Base-by-base conservation (phyloP, 2,329 filamentous ascomycete species). In the Fusarium illudens region DNA sequence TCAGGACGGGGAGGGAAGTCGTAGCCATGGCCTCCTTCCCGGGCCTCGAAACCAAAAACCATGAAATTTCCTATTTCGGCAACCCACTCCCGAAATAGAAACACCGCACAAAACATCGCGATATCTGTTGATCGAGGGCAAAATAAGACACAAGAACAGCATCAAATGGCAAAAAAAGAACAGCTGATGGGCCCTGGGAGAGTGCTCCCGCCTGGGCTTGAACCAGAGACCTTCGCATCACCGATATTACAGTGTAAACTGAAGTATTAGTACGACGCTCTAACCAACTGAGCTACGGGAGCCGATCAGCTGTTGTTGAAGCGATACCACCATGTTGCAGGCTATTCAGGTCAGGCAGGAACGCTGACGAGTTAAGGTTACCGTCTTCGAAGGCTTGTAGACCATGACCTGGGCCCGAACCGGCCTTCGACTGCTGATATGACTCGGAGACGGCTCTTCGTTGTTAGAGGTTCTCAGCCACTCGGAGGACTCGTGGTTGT, bases 231-330 rank as follows among this genome's bases (percentile, higher is more conserved):
- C 70, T 71, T 62, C 70, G 68, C 70, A 72, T 73, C 51, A 73
- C 70, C 61, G 59, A 59, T 56, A 61, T 62, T 68, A 66, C 64
- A 50, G 64, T 54, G 19, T 51, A 25, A 22, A 30, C 17, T 68
- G 63, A 66, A 71, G 68, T 73, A 72, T 72, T 71, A 73, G 71
- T 73, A 73, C 71, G 71, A 73, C 67, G 71, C 70, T 72, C 70
- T 72, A 72, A 72, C 70, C 70, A 72, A 72, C 71, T 72, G 71
- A 72, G 71, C 71, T 73, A 73, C 68, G 71, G 71, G 73, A 73
- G 71, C 71, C 71, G 61, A 68, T 65, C 65, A 68, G 57, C 58
- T 64, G 42, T 54, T 50, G 48, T 62, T 68, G 15, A 9, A 22
- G 5, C n/a, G 2, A 3, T 9, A 10, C 3, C 8, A 1, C 8